Evolutionary conservation across 2,329 filamentous ascomycete species (phyloP), one percentile per base, ranked within the genome.

Genomic region (Trichoderma sp.): DNA sequence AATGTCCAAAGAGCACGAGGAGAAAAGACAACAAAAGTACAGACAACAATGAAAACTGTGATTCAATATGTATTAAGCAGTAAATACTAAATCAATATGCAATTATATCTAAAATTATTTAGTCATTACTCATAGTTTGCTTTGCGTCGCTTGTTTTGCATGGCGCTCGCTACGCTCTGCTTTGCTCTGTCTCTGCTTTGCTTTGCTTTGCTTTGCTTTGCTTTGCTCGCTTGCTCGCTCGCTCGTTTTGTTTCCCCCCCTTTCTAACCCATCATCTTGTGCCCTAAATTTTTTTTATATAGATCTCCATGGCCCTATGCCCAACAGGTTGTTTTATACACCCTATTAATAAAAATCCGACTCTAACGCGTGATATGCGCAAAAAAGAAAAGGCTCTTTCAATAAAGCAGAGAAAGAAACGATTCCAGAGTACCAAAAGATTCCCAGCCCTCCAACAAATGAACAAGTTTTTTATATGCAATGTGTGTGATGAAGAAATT

Each of bases 61-160:
- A 58, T n/a, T 24, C 43, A 3, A 63, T 52, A 21, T 57, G n/a
- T 37, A 58, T 52, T 66, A 66, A 52, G 29, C 40, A 21, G 40
- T 49, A 59, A 58, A 57, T 57, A 52, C 53, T 37, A 43, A 35
- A 47, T 59, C 33, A 49, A 31, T 35, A 52, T 58, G 21, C 55
- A 58, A 47, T 37, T 37, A 49, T 58, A n/a, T 66, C 63, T 66
- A 66, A 21, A 59, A 24, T 27, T 27, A 14, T 37, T 33, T n/a
- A 27, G 37, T 66, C 63, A 58, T 66, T 16, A 66, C 21, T 66
- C 63, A 58, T 66, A 31, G 14, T n/a, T 66, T 33, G 55, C 37
- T n/a, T 66, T 33, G 14, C 19, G 24, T 57, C 16, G 55, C 55
- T 57, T 33, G 29, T 29, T 29, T 57, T 43, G 40, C 16, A 43